Evolutionary conservation across 257 asterid genomes (phyloP).

Genomic region (Penstemon eatonii): DNA sequence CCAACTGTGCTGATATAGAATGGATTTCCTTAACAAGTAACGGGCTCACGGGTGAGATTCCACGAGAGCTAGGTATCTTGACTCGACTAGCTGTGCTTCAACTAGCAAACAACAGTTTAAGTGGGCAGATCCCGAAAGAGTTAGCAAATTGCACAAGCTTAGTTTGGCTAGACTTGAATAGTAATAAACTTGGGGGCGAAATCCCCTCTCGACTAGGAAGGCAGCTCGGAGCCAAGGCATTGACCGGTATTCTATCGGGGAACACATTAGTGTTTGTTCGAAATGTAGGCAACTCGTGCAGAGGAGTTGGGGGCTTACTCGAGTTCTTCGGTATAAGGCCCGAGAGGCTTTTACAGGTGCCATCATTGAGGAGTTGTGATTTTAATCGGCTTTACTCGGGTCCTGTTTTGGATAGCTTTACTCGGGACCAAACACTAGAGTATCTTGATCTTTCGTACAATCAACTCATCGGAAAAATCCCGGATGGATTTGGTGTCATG

Average conservation of each 20-base stretch:
- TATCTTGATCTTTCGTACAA: slow-evolving; percentile 91
- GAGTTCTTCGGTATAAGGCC: slow-evolving; percentile 88
- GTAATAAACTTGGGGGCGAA: slow-evolving; percentile 70
- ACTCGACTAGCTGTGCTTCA: slow-evolving; percentile 84
- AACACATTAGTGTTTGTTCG: slow-evolving; percentile 84
- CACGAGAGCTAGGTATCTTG: slow-evolving; percentile 54
- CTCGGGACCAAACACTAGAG: slow-evolving; percentile 80
- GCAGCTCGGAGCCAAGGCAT: slow-evolving; percentile 75
- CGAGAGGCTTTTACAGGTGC: slow-evolving; percentile 72
- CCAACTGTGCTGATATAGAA: slow-evolving; percentile 61
- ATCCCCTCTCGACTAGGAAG: slow-evolving; percentile 86
- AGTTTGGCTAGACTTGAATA: slow-evolving; percentile 84
- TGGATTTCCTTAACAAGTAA: slow-evolving; percentile 94
- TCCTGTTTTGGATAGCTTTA: slow-evolving; percentile 73
- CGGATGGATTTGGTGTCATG: slow-evolving; percentile 86
- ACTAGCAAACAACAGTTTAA: slow-evolving; percentile 73
- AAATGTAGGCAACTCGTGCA: slow-evolving; percentile 85
- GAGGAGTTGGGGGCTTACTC: slow-evolving; percentile 89
- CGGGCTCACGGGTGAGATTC: slow-evolving; percentile 65
- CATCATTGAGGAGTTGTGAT: slow-evolving; percentile 78
- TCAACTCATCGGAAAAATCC: slow-evolving; percentile 80
- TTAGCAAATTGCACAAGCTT: slow-evolving; percentile 69
- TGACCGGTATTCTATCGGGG: slow-evolving; percentile 79
- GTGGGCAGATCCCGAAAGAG: slow-evolving; percentile 78
- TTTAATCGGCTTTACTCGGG: slow-evolving; percentile 84